phyloP scores from a whole-genome alignment of 805 yeast species.

The Clavispora vitiphila region DNA sequence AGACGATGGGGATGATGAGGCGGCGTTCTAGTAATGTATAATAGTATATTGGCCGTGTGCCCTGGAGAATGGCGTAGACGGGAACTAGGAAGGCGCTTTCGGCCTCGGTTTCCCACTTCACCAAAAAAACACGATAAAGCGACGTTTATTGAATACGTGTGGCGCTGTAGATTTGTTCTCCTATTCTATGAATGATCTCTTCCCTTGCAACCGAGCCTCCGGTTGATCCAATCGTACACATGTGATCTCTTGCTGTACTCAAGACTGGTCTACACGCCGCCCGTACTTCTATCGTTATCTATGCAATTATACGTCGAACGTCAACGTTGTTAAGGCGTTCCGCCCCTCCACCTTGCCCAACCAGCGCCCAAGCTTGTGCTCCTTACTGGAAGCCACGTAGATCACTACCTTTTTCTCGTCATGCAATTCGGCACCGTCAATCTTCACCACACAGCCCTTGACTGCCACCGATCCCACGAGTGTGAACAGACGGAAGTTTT shows the following conservation, averaged over 20 bases:
- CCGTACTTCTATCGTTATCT: not conserved
- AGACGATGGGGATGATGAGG: constrained; percentile 64
- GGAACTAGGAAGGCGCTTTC: too few relatives aligned
- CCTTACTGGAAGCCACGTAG: constrained; percentile 70
- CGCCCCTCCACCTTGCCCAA: constrained; percentile 55
- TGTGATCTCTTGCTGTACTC: too few relatives aligned
- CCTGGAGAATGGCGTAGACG: not conserved
- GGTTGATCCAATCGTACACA: too few relatives aligned
- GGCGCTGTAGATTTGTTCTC: too few relatives aligned
- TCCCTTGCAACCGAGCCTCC: too few relatives aligned
- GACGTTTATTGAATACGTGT: too few relatives aligned
- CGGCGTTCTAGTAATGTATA: constrained; percentile 48
- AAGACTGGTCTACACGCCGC: not conserved
- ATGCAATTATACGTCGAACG: constrained; percentile 22
- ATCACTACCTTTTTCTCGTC: constrained; percentile 46
- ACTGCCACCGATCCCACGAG: constrained; percentile 54
- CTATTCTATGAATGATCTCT: too few relatives aligned
- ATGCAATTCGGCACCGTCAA: constrained; percentile 49
- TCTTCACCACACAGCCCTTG: constrained; percentile 65
- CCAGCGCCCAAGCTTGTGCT: constrained; percentile 90
- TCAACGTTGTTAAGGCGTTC: constrained; percentile 53
- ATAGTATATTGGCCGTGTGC: not conserved
- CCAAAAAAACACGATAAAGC: too few relatives aligned
- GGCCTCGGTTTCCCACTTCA: too few relatives aligned
- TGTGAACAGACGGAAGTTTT: constrained; percentile 57